Base-by-base conservation (phyloP, 164 flowering plant species). In the Macadamia tetraphylla region DNA sequence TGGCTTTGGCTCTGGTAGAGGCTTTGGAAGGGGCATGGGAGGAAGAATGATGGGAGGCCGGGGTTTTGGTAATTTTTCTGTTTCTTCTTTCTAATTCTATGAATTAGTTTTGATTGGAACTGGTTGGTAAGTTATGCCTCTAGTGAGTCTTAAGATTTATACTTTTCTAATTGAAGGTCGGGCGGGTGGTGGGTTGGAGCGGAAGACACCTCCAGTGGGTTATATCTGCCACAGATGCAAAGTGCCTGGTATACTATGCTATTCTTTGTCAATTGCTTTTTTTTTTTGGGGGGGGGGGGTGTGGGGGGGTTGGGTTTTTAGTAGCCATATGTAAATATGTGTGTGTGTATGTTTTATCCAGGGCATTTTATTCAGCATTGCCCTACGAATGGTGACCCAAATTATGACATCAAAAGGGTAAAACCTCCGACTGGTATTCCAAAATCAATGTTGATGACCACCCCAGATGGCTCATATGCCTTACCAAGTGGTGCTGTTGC, bases 311-410 rank as follows among this genome's bases (percentile, higher is more conserved):
- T 23, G 23, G 23, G 23, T 23, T 23, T 23, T 35, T 35, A 35
- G 40, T 2, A 3, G 53, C 53, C 53, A 49, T 0, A 49, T 49
- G 23, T 23, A 23, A 14, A 49, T 49, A 8, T 14, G 11, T 49
- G 15, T 5, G 8, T 49, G 53, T 49, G 53, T 8, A 1, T 46
- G 13, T 66, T 53, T 51, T 65, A 9, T 79, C 29, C 77, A 94
- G 98, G 98, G 29, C 99, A 95, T 83, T 86, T 88, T 72, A 95
- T 95, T 76, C 98, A 95, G 78, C 98, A 92, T 68, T 95, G 99
- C 76, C 97, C 98, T 43, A 95, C 99, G 60, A 95, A 95, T 81
- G 99, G 99, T 35, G 97, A 95, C 77, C 96, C 92, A 9, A 89
- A 81, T 73, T 95, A 72, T 77, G 98, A 95, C 74, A 77, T 95